Conservation (phyloP, 1,139 yeast species). For the Saccharomyces hybrid region DNA sequence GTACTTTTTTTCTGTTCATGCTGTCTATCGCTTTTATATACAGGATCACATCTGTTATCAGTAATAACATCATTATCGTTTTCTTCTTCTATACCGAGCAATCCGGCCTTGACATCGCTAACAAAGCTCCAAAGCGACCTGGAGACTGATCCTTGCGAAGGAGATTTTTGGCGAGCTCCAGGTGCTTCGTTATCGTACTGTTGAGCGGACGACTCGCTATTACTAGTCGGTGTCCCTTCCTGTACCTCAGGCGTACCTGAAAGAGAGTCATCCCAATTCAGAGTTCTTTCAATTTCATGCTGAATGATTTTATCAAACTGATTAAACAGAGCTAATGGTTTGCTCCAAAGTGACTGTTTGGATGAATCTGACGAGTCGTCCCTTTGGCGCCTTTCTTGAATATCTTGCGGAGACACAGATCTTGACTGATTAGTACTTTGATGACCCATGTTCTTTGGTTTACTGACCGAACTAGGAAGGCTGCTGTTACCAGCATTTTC, state of each 20-base stretch:
- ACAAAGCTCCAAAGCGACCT: conserved; percentile 36
- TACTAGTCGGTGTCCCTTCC: conserved; percentile 8
- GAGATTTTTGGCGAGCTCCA: conserved; percentile 27
- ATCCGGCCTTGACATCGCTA: conserved; percentile 34
- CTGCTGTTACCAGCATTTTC: background rate
- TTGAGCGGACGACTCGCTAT: background rate
- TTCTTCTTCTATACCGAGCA: conserved; percentile 34
- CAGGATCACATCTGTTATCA: conserved; percentile 1
- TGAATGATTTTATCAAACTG: conserved; percentile 64
- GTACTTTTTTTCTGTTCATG: background rate
- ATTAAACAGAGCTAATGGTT: conserved; percentile 56
- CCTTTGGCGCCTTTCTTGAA: conserved; percentile 5
- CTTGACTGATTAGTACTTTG: background rate
- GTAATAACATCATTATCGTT: conserved; percentile 4
- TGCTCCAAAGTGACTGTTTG: conserved; percentile 36
- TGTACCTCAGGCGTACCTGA: conserved; percentile 7
- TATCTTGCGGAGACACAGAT: conserved; percentile 2
- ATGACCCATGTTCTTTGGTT: background rate
- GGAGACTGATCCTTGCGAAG: conserved; percentile 27
- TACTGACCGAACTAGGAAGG: background rate
- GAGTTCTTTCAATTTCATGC: conserved; percentile 54
- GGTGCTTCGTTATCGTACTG: conserved; percentile 11
- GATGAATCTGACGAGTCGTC: conserved; percentile 10
- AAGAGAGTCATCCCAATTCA: conserved; percentile 31
- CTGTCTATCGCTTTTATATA: background rate